Evolutionary conservation across 108 stramenopile genomes (phyloP).

Genomic region (Stephanodiscus minutulus): DNA sequence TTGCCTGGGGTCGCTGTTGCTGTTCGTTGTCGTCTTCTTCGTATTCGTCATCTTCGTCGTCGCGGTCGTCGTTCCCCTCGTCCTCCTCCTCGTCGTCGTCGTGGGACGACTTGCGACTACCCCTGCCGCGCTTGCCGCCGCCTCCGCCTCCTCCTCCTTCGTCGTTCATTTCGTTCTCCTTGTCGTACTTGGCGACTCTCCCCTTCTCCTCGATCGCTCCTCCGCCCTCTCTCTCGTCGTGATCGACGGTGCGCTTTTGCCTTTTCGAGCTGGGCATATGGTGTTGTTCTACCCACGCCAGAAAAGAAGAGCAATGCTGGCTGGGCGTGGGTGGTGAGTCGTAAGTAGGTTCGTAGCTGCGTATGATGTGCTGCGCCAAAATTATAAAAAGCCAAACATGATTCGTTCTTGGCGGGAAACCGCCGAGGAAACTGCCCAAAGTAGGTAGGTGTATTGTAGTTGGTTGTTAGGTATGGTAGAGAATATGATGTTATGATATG

Average conservation of each 20-base stretch:
- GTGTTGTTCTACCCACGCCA: background rate
- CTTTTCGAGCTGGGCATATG: slow-evolving; percentile 8
- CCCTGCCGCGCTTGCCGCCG: slow-evolving; percentile 11
- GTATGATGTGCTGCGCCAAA: background rate
- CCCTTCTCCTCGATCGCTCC: background rate
- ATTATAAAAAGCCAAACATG: background rate
- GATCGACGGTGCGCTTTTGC: background rate
- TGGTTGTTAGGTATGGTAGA: too few relatives aligned
- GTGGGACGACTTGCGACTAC: background rate
- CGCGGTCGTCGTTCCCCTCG: slow-evolving; percentile 12
- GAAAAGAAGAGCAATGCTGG: background rate
- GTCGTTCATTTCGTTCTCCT: slow-evolving; percentile 20
- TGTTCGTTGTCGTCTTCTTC: slow-evolving; percentile 4
- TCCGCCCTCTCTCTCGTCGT: background rate
- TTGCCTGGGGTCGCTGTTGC: background rate
- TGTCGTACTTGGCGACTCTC: slow-evolving; percentile 2
- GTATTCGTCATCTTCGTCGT: slow-evolving; percentile 18
- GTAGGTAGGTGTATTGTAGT: too few relatives aligned
- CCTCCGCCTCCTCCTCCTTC: slow-evolving; percentile 1
- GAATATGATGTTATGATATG: too few relatives aligned
- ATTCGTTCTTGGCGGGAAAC: too few relatives aligned
- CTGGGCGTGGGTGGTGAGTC: background rate
- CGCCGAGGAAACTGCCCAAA: too few relatives aligned
- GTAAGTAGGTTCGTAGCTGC: background rate
- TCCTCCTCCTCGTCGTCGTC: slow-evolving; percentile 14